A percentile compares a stretch with the other conserved stretches of the same genome.
phyloP scores from a whole-genome alignment of 495 filamentous ascomycete species.

The Trichoderma virens region DNA sequence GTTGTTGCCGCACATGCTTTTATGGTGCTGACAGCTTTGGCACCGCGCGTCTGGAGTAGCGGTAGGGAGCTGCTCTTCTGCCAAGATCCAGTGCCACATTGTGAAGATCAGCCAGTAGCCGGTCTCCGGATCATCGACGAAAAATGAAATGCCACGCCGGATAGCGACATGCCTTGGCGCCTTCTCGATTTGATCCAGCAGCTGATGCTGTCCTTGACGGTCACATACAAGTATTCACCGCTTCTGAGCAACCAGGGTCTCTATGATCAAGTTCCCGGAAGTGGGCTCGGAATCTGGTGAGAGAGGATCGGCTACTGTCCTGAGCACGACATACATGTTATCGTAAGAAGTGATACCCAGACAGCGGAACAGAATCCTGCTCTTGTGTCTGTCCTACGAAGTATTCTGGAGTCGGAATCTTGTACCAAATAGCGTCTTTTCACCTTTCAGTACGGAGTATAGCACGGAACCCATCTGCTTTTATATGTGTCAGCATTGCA shows the following conservation, averaged over 20 bases:
- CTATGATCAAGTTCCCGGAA: not conserved
- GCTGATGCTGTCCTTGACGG: not conserved
- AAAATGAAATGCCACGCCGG: not conserved
- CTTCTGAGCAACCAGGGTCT: not conserved
- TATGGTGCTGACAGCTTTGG: not conserved
- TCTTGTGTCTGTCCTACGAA: not conserved
- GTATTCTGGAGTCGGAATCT: not conserved
- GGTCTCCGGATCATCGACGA: conserved; percentile 3
- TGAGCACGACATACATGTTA: not conserved
- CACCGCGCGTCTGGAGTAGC: not conserved
- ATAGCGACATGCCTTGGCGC: conserved; percentile 5
- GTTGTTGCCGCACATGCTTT: not conserved
- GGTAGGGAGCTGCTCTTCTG: not conserved
- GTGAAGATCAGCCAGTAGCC: conserved; percentile 5
- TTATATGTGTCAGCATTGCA: not conserved
- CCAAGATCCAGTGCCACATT: conserved; percentile 3
- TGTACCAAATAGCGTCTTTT: not conserved
- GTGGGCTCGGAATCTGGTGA: conserved; percentile 1
- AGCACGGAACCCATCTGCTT: not conserved
- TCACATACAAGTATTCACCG: not conserved
- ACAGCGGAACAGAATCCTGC: not conserved
- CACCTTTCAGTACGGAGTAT: not conserved
- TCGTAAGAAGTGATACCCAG: not conserved
- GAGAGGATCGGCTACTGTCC: not conserved
- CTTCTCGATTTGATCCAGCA: not conserved